These are phyloP conservation scores for Penicillium griseofulvum DNA, from an alignment of 2,329 filamentous ascomycete species.

Conservation along the genomic window DNA sequence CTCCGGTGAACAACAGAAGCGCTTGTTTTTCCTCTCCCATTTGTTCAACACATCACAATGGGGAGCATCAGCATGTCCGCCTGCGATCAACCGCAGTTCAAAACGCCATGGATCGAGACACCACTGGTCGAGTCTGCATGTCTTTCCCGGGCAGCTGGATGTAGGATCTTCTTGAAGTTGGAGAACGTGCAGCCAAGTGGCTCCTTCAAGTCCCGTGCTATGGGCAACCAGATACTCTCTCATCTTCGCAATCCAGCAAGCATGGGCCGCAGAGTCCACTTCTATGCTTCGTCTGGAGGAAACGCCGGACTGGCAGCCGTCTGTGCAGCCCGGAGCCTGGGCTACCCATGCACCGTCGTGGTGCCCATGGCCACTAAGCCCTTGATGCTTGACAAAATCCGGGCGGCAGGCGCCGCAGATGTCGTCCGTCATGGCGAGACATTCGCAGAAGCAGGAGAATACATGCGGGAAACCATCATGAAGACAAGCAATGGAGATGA, in stretches of 20 bases:
- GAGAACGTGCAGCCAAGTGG: slow-evolving; percentile 81
- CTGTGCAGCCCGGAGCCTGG: slow-evolving; percentile 64
- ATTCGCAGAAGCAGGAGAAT: slow-evolving; percentile 68
- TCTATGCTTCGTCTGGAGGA: slow-evolving; percentile 77
- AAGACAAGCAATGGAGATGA: slow-evolving; percentile 25
- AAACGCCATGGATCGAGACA: slow-evolving; percentile 66
- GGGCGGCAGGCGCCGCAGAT: slow-evolving; percentile 61
- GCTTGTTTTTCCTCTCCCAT: neutral
- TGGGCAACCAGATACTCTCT: slow-evolving; percentile 68
- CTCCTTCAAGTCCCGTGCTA: slow-evolving; percentile 78
- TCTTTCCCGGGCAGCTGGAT: slow-evolving; percentile 69
- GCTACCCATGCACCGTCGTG: slow-evolving; percentile 69
- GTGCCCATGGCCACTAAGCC: slow-evolving; percentile 65
- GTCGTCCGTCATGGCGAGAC: slow-evolving; percentile 67
- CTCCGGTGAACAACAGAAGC: neutral
- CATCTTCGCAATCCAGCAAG: slow-evolving; percentile 44
- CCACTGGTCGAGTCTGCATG: slow-evolving; percentile 66
- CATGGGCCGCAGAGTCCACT: slow-evolving; percentile 55
- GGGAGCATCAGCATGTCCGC: slow-evolving; percentile 34
- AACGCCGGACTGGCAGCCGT: slow-evolving; percentile 84
- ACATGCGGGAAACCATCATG: slow-evolving; percentile 57
- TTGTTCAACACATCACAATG: slow-evolving; percentile 29
- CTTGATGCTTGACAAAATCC: slow-evolving; percentile 70
- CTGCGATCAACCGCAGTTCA: slow-evolving; percentile 27
- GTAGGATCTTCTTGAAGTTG: slow-evolving; percentile 80